These are phyloP conservation scores for Pulveroboletus sp. DNA, from an alignment of 768 basidiomycete species.

Conservation along the genomic window DNA sequence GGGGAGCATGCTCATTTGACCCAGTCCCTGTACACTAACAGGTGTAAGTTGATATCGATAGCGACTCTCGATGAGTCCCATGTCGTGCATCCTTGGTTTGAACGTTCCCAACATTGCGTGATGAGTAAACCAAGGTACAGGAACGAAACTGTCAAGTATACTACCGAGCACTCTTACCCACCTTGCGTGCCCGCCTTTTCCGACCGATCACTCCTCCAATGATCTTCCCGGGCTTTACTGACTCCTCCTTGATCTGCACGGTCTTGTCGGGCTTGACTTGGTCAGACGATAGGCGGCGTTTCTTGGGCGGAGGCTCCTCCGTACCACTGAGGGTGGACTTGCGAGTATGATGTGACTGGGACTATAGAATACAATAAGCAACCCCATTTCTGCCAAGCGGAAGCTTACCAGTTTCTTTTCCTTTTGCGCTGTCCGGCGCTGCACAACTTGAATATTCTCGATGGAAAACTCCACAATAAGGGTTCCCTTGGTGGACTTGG, in stretches of 20 bases:
- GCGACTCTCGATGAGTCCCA: too few relatives aligned
- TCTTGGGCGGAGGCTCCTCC: conserved; percentile 39
- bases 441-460: conserved; percentile 88
- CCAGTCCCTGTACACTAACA: too few relatives aligned
- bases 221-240: conserved; percentile 33
- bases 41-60: too few relatives aligned
- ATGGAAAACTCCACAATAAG: conserved; percentile 95
- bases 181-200: conserved; percentile 69
- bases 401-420: conserved; percentile 31
- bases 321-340: background rate
- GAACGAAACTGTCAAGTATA: background rate
- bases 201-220: conserved; percentile 74
- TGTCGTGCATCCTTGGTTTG: too few relatives aligned
- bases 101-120: background rate
- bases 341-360: background rate
- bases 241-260: conserved; percentile 14
- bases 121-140: background rate
- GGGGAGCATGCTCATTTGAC: too few relatives aligned
- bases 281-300: conserved; percentile 31
- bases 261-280: conserved; percentile 24
- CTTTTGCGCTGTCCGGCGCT: conserved; percentile 57
- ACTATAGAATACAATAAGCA: conserved; percentile 4
- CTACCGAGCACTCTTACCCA: conserved; percentile 19
- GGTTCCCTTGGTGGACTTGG: conserved; percentile 41
- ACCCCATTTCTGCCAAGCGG: background rate